Evolutionary conservation across 2,329 filamentous ascomycete species (phyloP).

Genomic region (Macrophomina tecta): DNA sequence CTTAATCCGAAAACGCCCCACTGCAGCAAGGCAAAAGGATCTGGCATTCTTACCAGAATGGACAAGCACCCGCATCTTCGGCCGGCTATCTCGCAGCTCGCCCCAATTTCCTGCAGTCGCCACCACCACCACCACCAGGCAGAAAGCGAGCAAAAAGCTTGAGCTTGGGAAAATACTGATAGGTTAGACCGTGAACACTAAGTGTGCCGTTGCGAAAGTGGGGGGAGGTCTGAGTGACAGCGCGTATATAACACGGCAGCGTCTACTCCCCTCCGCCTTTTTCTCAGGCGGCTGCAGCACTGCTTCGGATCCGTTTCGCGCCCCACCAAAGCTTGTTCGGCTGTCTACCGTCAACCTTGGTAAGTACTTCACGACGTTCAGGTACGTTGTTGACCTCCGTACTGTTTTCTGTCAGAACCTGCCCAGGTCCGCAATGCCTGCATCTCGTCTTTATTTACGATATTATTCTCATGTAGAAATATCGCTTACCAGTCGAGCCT

Average conservation of each 20-base stretch:
- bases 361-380: conserved; percentile 1
- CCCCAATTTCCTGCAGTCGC: conserved; percentile 9
- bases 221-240: neutral
- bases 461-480: neutral
- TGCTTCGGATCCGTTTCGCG: neutral
- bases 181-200: conserved; percentile 2
- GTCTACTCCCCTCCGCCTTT: neutral
- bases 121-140: conserved; percentile 3
- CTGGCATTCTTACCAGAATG: conserved; percentile 1
- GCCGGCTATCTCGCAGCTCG: neutral
- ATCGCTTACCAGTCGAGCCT: neutral
- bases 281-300: neutral
- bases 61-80: neutral
- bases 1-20: neutral
- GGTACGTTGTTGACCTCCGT: conserved; percentile 2
- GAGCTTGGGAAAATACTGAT: conserved; percentile 6
- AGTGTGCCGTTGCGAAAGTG: neutral
- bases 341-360: neutral
- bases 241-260: neutral
- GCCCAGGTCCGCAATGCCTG: neutral
- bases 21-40: neutral
- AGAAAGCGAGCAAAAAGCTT: conserved; percentile 6
- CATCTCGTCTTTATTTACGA: neutral
- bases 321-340: neutral
- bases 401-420: neutral